Conservation (phyloP, 768 basidiomycete species). For the Mycena leptocephala region DNA sequence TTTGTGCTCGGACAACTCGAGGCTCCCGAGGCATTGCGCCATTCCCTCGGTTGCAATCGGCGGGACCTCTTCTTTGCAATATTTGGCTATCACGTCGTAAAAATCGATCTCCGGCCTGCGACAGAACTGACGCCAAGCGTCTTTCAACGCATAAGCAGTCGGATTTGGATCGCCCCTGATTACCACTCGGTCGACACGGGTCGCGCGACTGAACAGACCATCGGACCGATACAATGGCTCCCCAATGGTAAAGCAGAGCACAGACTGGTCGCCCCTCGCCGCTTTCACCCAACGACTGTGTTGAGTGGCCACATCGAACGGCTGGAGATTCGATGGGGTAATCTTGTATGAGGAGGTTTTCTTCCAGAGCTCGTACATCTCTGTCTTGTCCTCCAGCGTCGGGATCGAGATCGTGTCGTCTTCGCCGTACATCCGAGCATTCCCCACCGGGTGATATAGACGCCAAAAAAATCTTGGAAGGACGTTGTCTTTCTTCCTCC, state of each 20-base stretch:
- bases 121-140: slow-evolving; percentile 17
- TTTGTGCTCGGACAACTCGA: slow-evolving; percentile 2
- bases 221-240: neutral
- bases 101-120: slow-evolving; percentile 27
- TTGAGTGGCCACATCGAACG: neutral
- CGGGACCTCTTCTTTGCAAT: neutral
- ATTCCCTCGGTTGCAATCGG: neutral
- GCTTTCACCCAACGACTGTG: neutral
- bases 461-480: slow-evolving; percentile 14
- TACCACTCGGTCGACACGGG: slow-evolving; percentile 14
- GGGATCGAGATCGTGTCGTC: slow-evolving; percentile 11
- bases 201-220: slow-evolving; percentile 22
- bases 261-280: neutral
- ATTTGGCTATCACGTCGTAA: slow-evolving; percentile 14
- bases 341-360: neutral
- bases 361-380: neutral
- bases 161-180: neutral
- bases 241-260: slow-evolving; percentile 19
- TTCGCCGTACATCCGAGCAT: neutral
- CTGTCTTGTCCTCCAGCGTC: neutral
- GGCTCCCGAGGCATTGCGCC: slow-evolving; percentile 22
- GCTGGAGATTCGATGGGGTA: neutral
- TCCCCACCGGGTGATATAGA: neutral
- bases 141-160: slow-evolving; percentile 25
- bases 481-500: neutral